Conservation (phyloP, 2,329 filamentous ascomycete genomes). For the Dendrostoma leiphaemia region DNA sequence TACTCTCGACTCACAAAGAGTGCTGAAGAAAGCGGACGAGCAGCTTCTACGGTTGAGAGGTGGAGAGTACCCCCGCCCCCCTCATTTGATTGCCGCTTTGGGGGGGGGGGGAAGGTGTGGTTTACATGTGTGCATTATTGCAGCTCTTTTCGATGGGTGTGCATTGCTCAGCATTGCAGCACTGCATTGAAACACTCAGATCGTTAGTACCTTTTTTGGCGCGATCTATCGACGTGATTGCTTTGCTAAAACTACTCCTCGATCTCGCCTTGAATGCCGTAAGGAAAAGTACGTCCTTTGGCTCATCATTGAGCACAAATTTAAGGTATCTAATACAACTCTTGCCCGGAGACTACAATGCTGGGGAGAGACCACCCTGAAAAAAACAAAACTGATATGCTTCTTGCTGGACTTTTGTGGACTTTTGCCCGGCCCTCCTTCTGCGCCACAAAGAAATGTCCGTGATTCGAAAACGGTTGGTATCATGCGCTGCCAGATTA, state of each 20-base stretch:
- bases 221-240: neutral
- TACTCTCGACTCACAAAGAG: too few species aligned
- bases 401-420: neutral
- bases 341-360: neutral
- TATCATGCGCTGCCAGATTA: constrained; percentile 6
- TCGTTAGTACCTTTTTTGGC: too few species aligned
- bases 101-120: too few species aligned
- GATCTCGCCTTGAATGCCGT: too few species aligned
- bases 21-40: too few species aligned
- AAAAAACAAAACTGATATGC: neutral
- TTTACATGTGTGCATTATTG: too few species aligned
- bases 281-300: neutral
- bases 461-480: neutral
- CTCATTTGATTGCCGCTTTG: too few species aligned
- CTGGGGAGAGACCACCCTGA: neutral
- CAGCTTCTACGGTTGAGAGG: too few species aligned
- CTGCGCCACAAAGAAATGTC: neutral
- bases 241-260: neutral
- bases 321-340: neutral
- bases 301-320: neutral
- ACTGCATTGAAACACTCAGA: too few species aligned
- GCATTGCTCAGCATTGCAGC: neutral
- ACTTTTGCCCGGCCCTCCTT: neutral
- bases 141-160: neutral
- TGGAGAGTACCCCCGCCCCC: too few species aligned